phyloP scores from a whole-genome alignment of 306 rosid species.

The Citrullus amarus region DNA sequence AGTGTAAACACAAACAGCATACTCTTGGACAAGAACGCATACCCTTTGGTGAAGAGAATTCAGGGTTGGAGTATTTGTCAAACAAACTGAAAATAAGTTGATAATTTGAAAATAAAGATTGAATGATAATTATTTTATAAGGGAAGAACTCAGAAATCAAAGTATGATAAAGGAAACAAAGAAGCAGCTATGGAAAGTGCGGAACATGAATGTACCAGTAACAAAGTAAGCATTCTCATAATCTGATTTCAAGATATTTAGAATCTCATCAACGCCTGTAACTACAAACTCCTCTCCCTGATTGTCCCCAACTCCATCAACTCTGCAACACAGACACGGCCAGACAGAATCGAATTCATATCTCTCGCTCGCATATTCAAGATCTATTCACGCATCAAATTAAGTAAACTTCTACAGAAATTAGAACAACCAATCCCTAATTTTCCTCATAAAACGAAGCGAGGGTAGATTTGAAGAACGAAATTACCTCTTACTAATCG shows the following conservation, averaged over 20 bases:
- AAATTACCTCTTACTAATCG: constrained; percentile 24
- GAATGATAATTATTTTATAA: neutral
- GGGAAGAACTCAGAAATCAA: neutral
- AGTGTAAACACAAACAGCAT: neutral
- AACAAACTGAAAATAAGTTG: neutral
- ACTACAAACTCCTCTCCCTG: constrained; percentile 25
- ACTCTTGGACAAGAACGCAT: neutral
- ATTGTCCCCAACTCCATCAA: constrained; percentile 14
- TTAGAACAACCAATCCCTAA: neutral
- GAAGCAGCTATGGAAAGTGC: neutral
- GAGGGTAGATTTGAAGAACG: neutral
- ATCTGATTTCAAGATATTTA: constrained; percentile 38
- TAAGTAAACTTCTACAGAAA: neutral
- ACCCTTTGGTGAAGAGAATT: neutral
- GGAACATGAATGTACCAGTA: constrained; percentile 31
- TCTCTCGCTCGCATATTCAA: neutral
- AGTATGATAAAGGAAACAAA: neutral
- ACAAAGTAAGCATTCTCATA: constrained; percentile 62
- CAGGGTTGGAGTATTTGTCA: neutral
- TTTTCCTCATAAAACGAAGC: neutral
- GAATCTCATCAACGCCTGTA: constrained; percentile 53
- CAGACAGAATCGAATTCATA: neutral
- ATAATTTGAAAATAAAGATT: neutral
- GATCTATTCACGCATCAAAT: neutral
- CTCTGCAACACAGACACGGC: constrained; percentile 7